These are phyloP conservation scores for Gastrolobium bilobum DNA, from an alignment of 306 rosid genomes.

Conservation along the genomic window DNA sequence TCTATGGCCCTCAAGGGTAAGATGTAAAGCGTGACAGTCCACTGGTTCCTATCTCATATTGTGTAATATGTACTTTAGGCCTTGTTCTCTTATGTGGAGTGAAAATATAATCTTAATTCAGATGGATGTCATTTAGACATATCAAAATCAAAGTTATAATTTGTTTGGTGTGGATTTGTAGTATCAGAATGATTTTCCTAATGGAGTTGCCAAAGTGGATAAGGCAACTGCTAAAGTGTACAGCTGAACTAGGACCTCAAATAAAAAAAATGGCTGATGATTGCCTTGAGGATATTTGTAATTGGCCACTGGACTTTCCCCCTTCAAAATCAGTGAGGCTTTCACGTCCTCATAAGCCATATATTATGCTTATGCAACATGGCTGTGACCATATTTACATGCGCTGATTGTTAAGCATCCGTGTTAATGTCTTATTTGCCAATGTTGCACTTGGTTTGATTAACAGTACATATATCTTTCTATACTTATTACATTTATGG, in stretches of 20 bases:
- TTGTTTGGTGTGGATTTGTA: background rate
- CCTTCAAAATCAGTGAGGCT: slow-evolving; percentile 17
- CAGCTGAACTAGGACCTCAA: background rate
- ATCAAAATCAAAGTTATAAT: slow-evolving; percentile 25
- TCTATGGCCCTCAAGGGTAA: slow-evolving; percentile 3
- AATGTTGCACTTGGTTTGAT: slow-evolving; percentile 34
- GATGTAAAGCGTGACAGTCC: slow-evolving; percentile 35
- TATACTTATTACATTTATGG: background rate
- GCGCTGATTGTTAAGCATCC: slow-evolving; percentile 4
- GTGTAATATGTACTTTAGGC: slow-evolving; percentile 15
- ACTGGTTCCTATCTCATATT: slow-evolving; percentile 20
- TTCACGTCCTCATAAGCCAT: background rate
- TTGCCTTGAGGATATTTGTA: slow-evolving; percentile 30
- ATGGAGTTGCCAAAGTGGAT: slow-evolving; percentile 8
- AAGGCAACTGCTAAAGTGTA: slow-evolving; percentile 25
- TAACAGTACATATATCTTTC: background rate
- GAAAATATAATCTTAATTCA: slow-evolving; percentile 22
- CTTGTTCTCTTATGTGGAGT: background rate
- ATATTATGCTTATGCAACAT: slow-evolving; percentile 2
- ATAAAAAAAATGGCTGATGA: background rate
- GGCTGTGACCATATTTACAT: slow-evolving; percentile 20
- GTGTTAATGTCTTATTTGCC: slow-evolving; percentile 24
- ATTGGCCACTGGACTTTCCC: background rate
- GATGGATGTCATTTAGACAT: slow-evolving; percentile 16
- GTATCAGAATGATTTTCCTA: background rate